Evolutionary conservation across 495 filamentous ascomycete species (phyloP).

Genomic region (Talaromyces borbonicus): DNA sequence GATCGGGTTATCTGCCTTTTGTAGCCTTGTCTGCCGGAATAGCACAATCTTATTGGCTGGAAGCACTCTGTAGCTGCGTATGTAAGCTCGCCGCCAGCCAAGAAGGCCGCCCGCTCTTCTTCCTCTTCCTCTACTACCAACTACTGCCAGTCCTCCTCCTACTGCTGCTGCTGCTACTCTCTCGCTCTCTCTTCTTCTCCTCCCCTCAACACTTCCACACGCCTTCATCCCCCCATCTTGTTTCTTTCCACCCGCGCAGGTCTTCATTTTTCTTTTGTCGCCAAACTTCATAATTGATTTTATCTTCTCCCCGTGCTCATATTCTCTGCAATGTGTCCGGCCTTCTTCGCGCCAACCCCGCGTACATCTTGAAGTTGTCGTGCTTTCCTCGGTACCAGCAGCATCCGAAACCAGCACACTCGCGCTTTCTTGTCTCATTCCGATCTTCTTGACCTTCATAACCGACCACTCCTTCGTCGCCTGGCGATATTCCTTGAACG

Average conservation of each 20-base stretch:
- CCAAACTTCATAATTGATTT: no score
- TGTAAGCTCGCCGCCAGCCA: conserved; percentile 1
- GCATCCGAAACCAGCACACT: no score
- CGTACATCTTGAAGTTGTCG: conserved; percentile 1
- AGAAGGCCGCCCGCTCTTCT: not conserved
- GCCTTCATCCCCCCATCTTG: no score
- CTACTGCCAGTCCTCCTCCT: not conserved
- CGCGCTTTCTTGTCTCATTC: no score
- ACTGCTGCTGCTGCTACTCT: not conserved
- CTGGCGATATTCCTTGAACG: conserved; percentile 15
- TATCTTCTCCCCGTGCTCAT: no score
- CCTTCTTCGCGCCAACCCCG: conserved; percentile 1
- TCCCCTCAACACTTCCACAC: conserved; percentile 5
- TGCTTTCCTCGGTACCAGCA: no score
- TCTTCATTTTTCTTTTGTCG: no score
- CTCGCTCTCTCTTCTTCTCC: not conserved
- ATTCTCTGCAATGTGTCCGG: not conserved
- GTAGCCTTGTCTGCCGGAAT: no score
- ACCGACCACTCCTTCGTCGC: conserved; percentile 13
- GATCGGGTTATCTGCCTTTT: not conserved
- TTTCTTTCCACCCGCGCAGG: no score
- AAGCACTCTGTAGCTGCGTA: not conserved
- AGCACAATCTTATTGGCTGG: not conserved
- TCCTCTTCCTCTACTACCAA: no score
- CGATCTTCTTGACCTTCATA: conserved; percentile 14